Evolutionary conservation across 495 filamentous ascomycete species (phyloP).

Genomic region (Talaromyces liani): DNA sequence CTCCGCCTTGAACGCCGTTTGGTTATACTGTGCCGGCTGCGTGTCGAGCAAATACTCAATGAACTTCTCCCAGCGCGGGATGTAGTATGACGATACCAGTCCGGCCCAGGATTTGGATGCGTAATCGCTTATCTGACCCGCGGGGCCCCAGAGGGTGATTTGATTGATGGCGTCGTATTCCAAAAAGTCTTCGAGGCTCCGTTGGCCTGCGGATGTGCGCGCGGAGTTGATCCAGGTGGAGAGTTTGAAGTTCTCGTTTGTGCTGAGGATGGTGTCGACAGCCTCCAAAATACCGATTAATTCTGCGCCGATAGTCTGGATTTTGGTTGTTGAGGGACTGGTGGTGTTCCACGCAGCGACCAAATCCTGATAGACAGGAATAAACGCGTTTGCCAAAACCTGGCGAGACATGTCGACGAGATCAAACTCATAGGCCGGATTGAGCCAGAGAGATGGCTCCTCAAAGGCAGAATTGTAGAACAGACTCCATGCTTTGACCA

Average conservation of each 20-base stretch:
- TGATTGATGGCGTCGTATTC: slow-evolving; percentile 48
- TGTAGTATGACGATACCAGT: slow-evolving; percentile 40
- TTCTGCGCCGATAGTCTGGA: slow-evolving; percentile 20
- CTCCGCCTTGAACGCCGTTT: slow-evolving; percentile 18
- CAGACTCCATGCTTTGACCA: slow-evolving; percentile 34
- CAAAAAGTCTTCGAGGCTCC: slow-evolving; percentile 25
- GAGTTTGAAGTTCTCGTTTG: slow-evolving; percentile 38
- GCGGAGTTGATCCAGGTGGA: slow-evolving; percentile 29
- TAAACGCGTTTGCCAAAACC: slow-evolving; percentile 41
- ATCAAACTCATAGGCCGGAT: slow-evolving; percentile 41
- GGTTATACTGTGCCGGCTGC: slow-evolving; percentile 21
- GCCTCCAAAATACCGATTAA: slow-evolving; percentile 26
- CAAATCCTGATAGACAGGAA: slow-evolving; percentile 28
- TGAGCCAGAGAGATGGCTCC: slow-evolving; percentile 33
- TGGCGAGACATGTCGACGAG: slow-evolving; percentile 46
- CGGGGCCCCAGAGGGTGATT: slow-evolving; percentile 47
- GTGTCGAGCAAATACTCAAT: slow-evolving; percentile 34
- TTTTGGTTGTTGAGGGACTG: slow-evolving; percentile 10
- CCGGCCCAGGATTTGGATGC: slow-evolving; percentile 44
- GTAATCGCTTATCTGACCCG: slow-evolving; percentile 43
- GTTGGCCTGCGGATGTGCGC: slow-evolving; percentile 24
- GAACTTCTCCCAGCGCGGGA: slow-evolving; percentile 41
- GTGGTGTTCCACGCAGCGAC: slow-evolving; percentile 26
- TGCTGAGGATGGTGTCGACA: slow-evolving; percentile 37
- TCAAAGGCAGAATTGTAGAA: slow-evolving; percentile 29